Percentiles rank a stretch among this genome's conserved stretches.
phyloP scores from a whole-genome alignment of 352 stramenopile species.

The Globisporangium mamillatum region DNA sequence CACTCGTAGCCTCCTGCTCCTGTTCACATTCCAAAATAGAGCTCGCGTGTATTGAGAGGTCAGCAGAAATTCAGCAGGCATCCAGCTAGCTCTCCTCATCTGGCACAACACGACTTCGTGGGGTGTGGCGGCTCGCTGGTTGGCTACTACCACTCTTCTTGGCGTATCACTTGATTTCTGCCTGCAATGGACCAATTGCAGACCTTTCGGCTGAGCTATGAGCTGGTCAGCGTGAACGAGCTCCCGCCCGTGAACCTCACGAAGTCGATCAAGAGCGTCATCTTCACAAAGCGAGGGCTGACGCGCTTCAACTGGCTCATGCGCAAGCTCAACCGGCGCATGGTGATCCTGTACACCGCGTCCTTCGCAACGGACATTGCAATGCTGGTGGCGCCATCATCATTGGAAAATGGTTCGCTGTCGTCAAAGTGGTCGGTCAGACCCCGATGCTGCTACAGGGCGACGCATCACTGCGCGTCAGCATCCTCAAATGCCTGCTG shows the following conservation, averaged over 20 bases:
- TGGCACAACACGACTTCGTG: too few species aligned
- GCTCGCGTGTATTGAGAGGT: too few species aligned
- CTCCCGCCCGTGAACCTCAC: slow-evolving; percentile 1
- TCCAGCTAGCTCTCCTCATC: too few species aligned
- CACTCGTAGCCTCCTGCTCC: not conserved
- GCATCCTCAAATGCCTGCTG: slow-evolving; percentile 25
- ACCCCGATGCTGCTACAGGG: not conserved
- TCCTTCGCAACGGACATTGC: not conserved
- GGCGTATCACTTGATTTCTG: not conserved
- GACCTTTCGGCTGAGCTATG: not conserved
- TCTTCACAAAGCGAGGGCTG: slow-evolving; percentile 3
- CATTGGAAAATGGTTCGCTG: slow-evolving; percentile 8
- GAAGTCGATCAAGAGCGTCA: slow-evolving; percentile 4
- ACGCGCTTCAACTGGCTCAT: not conserved
- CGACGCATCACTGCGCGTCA: not conserved
- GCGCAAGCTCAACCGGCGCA: not conserved
- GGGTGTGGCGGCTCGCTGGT: not conserved
- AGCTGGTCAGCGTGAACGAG: slow-evolving; percentile 7
- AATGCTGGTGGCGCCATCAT: not conserved
- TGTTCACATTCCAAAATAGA: too few species aligned
- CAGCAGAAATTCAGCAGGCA: too few species aligned
- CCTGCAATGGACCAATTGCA: too few species aligned
- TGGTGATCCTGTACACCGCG: not conserved
- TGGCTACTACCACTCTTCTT: not conserved
- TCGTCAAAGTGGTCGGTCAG: not conserved